Base-by-base conservation (phyloP, 2,329 filamentous ascomycete species). In the Ascochyta lentis region DNA sequence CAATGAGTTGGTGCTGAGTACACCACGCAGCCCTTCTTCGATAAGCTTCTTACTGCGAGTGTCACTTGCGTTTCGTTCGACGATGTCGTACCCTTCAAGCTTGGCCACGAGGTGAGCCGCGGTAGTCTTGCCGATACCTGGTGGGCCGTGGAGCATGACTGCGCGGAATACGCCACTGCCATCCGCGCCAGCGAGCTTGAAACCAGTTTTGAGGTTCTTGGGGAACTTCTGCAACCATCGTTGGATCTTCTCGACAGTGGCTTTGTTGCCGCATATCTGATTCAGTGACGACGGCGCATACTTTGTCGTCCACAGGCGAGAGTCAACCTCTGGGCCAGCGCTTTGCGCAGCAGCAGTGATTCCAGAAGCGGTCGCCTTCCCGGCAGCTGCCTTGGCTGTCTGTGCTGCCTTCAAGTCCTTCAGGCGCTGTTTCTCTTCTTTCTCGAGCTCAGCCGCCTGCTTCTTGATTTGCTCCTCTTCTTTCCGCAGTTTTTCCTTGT, bases 111-210 rank as follows among this genome's bases (percentile, higher is more conserved):
- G 81, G 79, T 99, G 95, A 23, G 95, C 95, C 45, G 96, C 92
- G 29, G 95, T 99, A 2, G 95, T 99, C 78, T 99, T 99, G 65
- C 95, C 95, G 63, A 99, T 96, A 16, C 95, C 95, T 27, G 95
- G 95, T 15, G 95, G 94, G 0, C 95, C 95, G 64, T 96, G 93
- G 50, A 99, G 89, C 73, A 98, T 96, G 63, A 98, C 88, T n/a
- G 94, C 91, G 61, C 95, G 88, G 67, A 89, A 90, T 0, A 84
- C 83, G 31, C 94, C 94, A 72, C 88, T 88, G 1, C 93, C 95
- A 75, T 98, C 93, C 9, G 89, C 83, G 0, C 95, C 95, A 56
- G 87, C 86, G 67, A 88, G 86, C 72, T 92, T 89, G 76, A 99
- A 99, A 47, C 89, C 83, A 57, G 86, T 89, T 71, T 90, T 92